Evolutionary conservation across 768 basidiomycete species (phyloP), one percentile per base, ranked within the genome.

Genomic region (Panellus pusillus): DNA sequence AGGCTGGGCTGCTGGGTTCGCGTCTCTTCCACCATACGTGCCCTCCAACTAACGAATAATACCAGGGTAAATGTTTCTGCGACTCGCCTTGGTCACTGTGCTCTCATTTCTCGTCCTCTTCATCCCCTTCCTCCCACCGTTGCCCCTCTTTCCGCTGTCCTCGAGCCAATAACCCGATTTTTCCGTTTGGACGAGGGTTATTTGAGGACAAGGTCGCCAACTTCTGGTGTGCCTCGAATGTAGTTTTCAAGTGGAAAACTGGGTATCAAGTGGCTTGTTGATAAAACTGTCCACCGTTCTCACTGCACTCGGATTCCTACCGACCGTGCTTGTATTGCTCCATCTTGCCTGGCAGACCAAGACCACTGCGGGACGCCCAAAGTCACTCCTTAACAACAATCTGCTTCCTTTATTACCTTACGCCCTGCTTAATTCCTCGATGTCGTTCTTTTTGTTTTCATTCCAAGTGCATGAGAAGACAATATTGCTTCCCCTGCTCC

Each of bases 131-230:
- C 77, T 93, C 2, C 84, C 86, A 0, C 85, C 86, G 0, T 80
- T 91, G 73, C 82, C 1, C 74, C 81, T 1, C 44, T 73, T 11
- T 52, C 72, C 4, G 64, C 72, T 19, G 77, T 91, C 56, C 55
- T 79, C n/a, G 81, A 84, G 47, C 83, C 89, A 14, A 74, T 95
- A 42, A 74, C 74, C 13, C 85, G 95, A 92, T 97, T 50, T 98
- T 98, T 67, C 95, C 95, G 0, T 93, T 98, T 66, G 78, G 81
- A 6, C 85, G 95, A 27, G 95, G 94, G 12, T 75, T 95, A 3
- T 95, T 95, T 63, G 93, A 96, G 66, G 93, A 96, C 73, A 95
- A 96, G 65, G 95, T 98, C 19, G 93, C 95, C 37, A 98, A 98
- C 67, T 91, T 96, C 66, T 98, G 95, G 95, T 97, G 95, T 68